Evolutionary conservation across 2,329 filamentous ascomycete species (phyloP), one percentile per base, ranked within the genome.

Genomic region (Colletotrichum tropicale): DNA sequence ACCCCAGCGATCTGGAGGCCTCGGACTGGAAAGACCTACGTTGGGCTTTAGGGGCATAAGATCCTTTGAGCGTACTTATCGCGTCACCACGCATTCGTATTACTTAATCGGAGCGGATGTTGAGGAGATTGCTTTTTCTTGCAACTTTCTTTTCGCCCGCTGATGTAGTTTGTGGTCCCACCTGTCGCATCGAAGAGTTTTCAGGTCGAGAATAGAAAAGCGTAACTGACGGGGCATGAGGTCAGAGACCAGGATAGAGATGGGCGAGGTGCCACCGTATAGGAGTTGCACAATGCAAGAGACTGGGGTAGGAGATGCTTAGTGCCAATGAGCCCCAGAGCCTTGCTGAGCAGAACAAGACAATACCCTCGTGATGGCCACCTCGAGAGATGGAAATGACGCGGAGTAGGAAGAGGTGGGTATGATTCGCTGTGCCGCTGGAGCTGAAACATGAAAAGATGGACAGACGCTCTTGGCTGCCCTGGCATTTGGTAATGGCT

Each of bases 401-500:
- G 12, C 12, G 10, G 10, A 21, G 43, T 52, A 7, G 10, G 10
- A 52, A 21, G 43, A 52, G 10, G n/a, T 52, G 43, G 43, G n/a
- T 52, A 52, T 52, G 2, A 48, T 21, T 21, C 3, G 43, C 43
- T 52, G n/a, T 52, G 61, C 26, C 48, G n/a, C 24, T 58, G 58
- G 16, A 70, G 67, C 71, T 74, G 71, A 74, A 74, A 74, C 71
- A 65, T 64, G 66, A 71, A 13, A 16, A 30, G n/a, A 28, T 52
- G 48, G 28, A 66, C 26, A 60, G 26, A n/a, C 13, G 26, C 15
- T 58, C 71, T 74, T 74, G 71, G 71, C 60, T 34, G 24, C 36
- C 34, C 66, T 64, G 43, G n/a, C 60, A 21, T 16, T 28, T n/a
- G 21, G 21, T 66, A 66, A 38, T 24, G 65, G 13, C 43, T 66